A percentile compares a stretch with the other conserved stretches of the same genome.
Conservation (phyloP, 164 flowering plant genomes). For the Umbellularia californica region DNA sequence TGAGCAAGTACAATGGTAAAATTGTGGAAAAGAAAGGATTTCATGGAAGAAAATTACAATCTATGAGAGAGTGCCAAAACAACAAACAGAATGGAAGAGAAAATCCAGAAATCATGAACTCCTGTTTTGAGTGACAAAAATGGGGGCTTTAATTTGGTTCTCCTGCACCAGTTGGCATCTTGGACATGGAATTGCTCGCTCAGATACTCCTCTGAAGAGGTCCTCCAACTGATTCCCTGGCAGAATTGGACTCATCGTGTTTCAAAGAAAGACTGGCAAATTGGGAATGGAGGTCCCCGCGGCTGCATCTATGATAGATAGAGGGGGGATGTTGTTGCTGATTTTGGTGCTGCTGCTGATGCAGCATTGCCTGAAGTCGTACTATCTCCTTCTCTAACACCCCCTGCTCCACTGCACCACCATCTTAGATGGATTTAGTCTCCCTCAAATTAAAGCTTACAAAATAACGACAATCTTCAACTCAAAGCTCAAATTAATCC, state of each 20-base stretch:
- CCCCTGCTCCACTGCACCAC: slow-evolving; percentile 83
- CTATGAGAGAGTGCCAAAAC: background rate
- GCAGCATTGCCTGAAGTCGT: slow-evolving; percentile 55
- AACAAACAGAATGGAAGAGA: slow-evolving; percentile 3
- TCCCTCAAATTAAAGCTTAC: background rate
- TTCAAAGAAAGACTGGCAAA: slow-evolving; percentile 71
- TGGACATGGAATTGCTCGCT: background rate
- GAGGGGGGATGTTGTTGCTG: slow-evolving; percentile 42
- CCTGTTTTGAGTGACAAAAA: background rate
- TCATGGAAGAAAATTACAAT: background rate
- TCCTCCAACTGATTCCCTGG: slow-evolving; percentile 44
- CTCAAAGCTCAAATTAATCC: too few relatives aligned
- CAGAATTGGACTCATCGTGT: slow-evolving; percentile 46
- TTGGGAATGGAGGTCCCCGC: slow-evolving; percentile 78
- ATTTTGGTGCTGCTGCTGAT: slow-evolving; percentile 32
- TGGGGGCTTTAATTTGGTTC: background rate
- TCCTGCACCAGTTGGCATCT: background rate
- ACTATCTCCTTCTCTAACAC: slow-evolving; percentile 83
- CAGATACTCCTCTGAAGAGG: slow-evolving; percentile 40
- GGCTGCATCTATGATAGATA: slow-evolving; percentile 54
- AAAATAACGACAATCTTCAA: background rate
- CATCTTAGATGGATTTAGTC: slow-evolving; percentile 2
- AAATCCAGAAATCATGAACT: background rate
- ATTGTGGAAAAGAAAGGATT: background rate
- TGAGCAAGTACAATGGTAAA: background rate